A percentile compares a stretch with the other conserved stretches of the same genome.
Conservation (phyloP, 208 protist species). For the Acanthamoeba culbertsoni region DNA sequence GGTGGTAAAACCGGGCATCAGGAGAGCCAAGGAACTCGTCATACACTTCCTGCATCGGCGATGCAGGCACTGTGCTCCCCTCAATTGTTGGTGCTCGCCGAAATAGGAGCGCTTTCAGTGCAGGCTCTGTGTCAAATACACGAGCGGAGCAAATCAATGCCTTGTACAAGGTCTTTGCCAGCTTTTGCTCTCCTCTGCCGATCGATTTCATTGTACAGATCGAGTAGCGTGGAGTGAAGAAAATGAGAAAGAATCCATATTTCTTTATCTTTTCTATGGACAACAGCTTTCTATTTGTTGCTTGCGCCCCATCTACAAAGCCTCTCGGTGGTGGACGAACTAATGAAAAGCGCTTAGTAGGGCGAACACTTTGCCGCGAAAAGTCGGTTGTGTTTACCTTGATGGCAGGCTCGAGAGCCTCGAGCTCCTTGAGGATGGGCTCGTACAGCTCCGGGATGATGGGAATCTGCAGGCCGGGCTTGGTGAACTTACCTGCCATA, state of each 20-base stretch:
- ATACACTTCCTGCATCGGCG: background rate
- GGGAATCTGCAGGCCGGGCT: conserved; percentile 14
- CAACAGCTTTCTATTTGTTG: background rate
- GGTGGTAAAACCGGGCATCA: background rate
- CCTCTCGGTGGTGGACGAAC: background rate
- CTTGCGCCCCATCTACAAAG: background rate
- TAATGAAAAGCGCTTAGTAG: background rate
- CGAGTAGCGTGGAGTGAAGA: too few relatives aligned
- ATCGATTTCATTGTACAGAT: too few relatives aligned
- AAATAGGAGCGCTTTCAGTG: background rate
- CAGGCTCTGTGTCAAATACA: background rate
- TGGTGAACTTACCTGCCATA: conserved; percentile 38
- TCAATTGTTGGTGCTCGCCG: background rate
- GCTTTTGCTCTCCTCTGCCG: background rate
- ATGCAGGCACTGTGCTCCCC: background rate
- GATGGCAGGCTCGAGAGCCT: background rate
- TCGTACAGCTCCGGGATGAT: conserved; percentile 56
- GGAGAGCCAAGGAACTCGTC: background rate
- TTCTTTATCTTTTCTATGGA: too few relatives aligned
- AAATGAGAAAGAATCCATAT: too few relatives aligned
- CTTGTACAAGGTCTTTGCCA: background rate
- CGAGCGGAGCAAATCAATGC: background rate
- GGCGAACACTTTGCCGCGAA: background rate
- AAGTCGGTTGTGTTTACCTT: background rate
- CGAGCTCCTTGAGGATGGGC: conserved; percentile 56